These are phyloP conservation scores for Lagenidium giganteum DNA, from an alignment of 352 stramenopile species.

Conservation along the genomic window DNA sequence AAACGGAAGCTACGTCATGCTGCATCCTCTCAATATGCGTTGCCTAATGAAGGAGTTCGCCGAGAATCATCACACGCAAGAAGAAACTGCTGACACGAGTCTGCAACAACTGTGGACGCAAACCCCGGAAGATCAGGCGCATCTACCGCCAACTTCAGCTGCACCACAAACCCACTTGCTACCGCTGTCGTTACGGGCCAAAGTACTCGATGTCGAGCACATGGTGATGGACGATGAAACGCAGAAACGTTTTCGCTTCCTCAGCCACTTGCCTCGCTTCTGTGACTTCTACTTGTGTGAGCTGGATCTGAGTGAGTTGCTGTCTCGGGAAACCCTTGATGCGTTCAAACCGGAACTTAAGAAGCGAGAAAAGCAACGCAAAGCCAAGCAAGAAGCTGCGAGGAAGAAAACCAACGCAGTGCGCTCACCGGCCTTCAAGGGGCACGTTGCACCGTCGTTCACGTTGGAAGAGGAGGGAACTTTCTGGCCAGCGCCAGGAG, in stretches of 20 bases:
- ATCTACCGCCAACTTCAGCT: slow-evolving; percentile 4
- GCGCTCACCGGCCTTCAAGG: slow-evolving; percentile 18
- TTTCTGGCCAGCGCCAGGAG: slow-evolving; percentile 54
- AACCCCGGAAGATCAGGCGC: slow-evolving; percentile 7
- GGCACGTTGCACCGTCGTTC: slow-evolving; percentile 25
- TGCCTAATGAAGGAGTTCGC: slow-evolving; percentile 78
- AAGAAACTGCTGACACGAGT: slow-evolving; percentile 16
- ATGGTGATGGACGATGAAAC: slow-evolving; percentile 83
- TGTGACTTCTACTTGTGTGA: slow-evolving; percentile 88
- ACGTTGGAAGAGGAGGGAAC: slow-evolving; percentile 47
- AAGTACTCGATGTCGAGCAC: slow-evolving; percentile 83
- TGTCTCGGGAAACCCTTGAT: slow-evolving; percentile 57
- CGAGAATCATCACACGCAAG: slow-evolving; percentile 19
- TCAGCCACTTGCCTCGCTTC: slow-evolving; percentile 81
- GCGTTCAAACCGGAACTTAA: slow-evolving; percentile 68
- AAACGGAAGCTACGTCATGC: slow-evolving; percentile 81
- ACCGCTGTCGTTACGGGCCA: slow-evolving; percentile 42
- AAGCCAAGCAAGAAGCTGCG: slow-evolving; percentile 36
- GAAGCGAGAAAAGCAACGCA: slow-evolving; percentile 64
- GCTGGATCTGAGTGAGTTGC: slow-evolving; percentile 57
- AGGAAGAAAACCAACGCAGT: slow-evolving; percentile 16
- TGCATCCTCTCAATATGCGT: slow-evolving; percentile 89
- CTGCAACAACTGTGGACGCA: slow-evolving; percentile 25
- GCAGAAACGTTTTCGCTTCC: slow-evolving; percentile 80
- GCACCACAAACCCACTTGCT: slow-evolving; percentile 40